Evolutionary conservation across 2,329 filamentous ascomycete species (phyloP).

Genomic region (Arthrobotrys conoides): DNA sequence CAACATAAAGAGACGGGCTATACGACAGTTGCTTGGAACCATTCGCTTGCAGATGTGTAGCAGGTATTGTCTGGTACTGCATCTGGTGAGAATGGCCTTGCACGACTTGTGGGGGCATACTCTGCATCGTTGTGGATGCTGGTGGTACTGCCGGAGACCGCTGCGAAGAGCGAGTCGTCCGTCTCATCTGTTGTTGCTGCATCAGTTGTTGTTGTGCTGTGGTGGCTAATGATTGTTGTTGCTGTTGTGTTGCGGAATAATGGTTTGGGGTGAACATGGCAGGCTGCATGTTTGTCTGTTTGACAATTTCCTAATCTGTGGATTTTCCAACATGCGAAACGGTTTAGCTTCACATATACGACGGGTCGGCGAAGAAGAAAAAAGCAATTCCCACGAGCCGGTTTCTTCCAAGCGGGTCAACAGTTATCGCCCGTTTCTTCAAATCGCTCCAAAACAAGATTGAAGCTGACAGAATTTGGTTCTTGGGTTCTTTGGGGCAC

Average conservation of each 20-base stretch:
- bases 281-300: slow-evolving; percentile 60
- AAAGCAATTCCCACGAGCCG: slow-evolving; percentile 5
- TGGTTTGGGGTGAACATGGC: slow-evolving; percentile 53
- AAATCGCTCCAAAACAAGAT: slow-evolving; percentile 6
- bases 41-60: slow-evolving; percentile 33
- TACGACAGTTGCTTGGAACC: slow-evolving; percentile 46
- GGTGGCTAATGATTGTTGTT: slow-evolving; percentile 28
- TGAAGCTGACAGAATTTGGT: background rate
- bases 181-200: slow-evolving; percentile 47
- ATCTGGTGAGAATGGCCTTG: slow-evolving; percentile 41
- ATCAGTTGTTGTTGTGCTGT: slow-evolving; percentile 40
- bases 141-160: slow-evolving; percentile 43
- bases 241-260: slow-evolving; percentile 40
- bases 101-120: slow-evolving; percentile 31
- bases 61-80: slow-evolving; percentile 19
- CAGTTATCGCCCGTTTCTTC: background rate
- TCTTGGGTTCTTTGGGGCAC: slow-evolving; percentile 9
- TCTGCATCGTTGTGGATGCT: slow-evolving; percentile 38
- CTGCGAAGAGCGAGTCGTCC: slow-evolving; percentile 57
- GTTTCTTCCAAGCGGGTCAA: slow-evolving; percentile 5
- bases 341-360: slow-evolving; percentile 21
- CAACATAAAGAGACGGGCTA: slow-evolving; percentile 49
- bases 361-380: slow-evolving; percentile 1
- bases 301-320: slow-evolving; percentile 49
- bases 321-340: slow-evolving; percentile 15